Base-by-base conservation (phyloP, 1,139 yeast species). In the Spencermartinsiella ligniputridi region DNA sequence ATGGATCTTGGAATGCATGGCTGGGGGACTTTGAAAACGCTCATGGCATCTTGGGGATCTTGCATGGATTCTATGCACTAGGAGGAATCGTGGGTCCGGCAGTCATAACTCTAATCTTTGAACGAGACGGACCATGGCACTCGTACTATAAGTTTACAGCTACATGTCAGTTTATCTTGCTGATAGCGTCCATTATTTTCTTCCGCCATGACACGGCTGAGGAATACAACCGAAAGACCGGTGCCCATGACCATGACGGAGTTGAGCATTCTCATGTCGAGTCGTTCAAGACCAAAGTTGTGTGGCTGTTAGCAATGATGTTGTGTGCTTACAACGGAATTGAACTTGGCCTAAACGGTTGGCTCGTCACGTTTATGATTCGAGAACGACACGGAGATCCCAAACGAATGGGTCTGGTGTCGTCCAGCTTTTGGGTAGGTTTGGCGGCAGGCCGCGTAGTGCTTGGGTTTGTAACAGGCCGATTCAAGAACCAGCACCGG, bases 391-490 rank as follows among this genome's bases (percentile, higher is more conserved):
- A 69, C 37, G 83, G 79, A 1, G 63, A 67, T 41, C 55, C 64
- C 2, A 50, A 57, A 0, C 61, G 73, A 3, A 72, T 74, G 44
- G 87, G 87, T 19, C 81, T 79, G 54, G 80, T 80, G 27, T 76
- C 83, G 1, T 76, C 86, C 6, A 88, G 88, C 0, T 80, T 77
- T 55, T 82, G 89, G 89, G 79, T 74, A 9, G 90, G 89, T 4
- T 64, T 82, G 33, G 78, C 87, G 0, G 37, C 79, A 2, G 88
- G 87, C 1, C 62, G 89, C 41, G 63, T 82, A 20, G 48, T 71
- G 4, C 63, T 79, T 24, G 66, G 66, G 2, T 62, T 61, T 48
- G 58, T 58, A 12, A 62, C 63, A 3, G 64, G 63, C 12, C 46
- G 42, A n/a, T 41, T 51, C 36, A 45, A 45, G 15, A 40, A 41